Evolutionary conservation across 2,329 filamentous ascomycete species (phyloP).

Genomic region (Cercospora canescens): DNA sequence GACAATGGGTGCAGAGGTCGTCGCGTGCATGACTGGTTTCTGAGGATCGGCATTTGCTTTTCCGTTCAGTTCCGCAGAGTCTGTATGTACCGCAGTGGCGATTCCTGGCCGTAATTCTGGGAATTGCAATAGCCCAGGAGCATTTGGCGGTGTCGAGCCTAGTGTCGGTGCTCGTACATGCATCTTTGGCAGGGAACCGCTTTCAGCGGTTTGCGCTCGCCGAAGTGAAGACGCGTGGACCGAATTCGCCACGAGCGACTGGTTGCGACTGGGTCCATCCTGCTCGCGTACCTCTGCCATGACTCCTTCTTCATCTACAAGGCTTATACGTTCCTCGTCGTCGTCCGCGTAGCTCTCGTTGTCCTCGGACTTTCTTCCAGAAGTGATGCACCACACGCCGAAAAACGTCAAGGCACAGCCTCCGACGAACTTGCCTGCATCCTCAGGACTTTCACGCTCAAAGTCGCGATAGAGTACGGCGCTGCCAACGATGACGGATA

Average conservation of each 20-base stretch:
- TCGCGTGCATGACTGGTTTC: slow-evolving; percentile 37
- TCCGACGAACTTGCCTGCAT: slow-evolving; percentile 81
- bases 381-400: slow-evolving; percentile 96
- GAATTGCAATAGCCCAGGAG: slow-evolving; percentile 9
- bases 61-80: slow-evolving; percentile 23
- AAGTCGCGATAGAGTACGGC: slow-evolving; percentile 94
- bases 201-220: slow-evolving; percentile 17
- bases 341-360: slow-evolving; percentile 47
- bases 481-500: slow-evolving; percentile 92
- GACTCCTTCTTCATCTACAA: slow-evolving; percentile 41
- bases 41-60: slow-evolving; percentile 19
- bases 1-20: slow-evolving; percentile 36
- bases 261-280: slow-evolving; percentile 12
- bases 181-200: slow-evolving; percentile 7
- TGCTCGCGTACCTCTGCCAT: slow-evolving; percentile 31
- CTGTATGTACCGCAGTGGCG: slow-evolving; percentile 33
- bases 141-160: slow-evolving; percentile 10
- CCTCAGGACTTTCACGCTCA: slow-evolving; percentile 71
- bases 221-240: slow-evolving; percentile 13
- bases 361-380: slow-evolving; percentile 65
- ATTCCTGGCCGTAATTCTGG: slow-evolving; percentile 24
- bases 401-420: slow-evolving; percentile 92
- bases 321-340: slow-evolving; percentile 44
- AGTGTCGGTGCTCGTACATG: slow-evolving; percentile 10
- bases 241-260: slow-evolving; percentile 19